Base-by-base conservation (phyloP, 2,329 filamentous ascomycete genomes). In the Fusarium sp. region DNA sequence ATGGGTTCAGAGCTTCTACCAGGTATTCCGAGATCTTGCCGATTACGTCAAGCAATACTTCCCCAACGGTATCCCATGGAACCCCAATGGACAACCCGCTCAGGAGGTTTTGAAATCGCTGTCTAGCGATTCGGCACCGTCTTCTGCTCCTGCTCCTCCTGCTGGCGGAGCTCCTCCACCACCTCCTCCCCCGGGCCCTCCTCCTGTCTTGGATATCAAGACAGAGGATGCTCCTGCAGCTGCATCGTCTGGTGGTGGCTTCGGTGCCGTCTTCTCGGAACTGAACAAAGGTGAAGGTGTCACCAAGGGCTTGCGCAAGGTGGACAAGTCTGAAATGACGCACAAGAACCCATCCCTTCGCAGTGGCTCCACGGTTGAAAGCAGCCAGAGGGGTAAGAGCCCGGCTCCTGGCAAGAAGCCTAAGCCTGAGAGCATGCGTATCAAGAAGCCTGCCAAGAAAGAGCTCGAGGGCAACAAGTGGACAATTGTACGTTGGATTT, bases 311-410 rank as follows among this genome's bases (percentile, higher is more conserved):
- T 86, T 99, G 38, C 92, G 92, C 72, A 99, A 98, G 84, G 96
- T 99, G 52, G 95, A 98, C 82, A 92, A 91, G 78, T 96, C 92
- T 57, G 87, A 98, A 80, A 98, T 98, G 95, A 99, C 96, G 65
- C 96, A 99, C 83, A 98, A 98, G 85, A 99, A 99, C 82, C 96
- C 96, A 16, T 89, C 90, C 12, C 85, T 99, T 62, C 91, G 96
- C 68, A 88, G 92, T 25, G 85, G 85, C 65, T 92, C 92, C 15
- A 87, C 88, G 3, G 93, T 95, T 5, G 86, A 92, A 29, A 87
- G 86, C 24, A 86, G 85, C 64, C 84, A 84, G 43, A 80, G 93
- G 51, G 90, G 88, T 60, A 97, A 96, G 86, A 97, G 93, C 70
- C 94, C 94, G 3, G 92, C 93, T 20, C 96, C 96, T 3, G 92